Evolutionary conservation across 2,329 filamentous ascomycete species (phyloP).

Genomic region (Apiospora saccharicola): DNA sequence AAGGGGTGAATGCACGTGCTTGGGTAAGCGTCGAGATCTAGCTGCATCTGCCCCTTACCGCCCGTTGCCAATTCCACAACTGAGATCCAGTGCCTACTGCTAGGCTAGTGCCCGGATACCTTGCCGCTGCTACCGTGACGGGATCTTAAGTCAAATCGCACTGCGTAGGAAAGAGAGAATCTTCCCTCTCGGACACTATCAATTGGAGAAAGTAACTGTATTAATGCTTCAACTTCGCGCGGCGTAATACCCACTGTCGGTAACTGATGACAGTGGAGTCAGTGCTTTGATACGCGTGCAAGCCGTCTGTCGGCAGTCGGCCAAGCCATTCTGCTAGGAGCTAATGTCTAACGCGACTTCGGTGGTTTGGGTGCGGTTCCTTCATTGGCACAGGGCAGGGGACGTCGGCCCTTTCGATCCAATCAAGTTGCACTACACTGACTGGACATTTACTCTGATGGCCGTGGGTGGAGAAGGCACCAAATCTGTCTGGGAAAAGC

Average conservation of each 20-base stretch:
- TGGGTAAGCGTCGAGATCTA: neutral
- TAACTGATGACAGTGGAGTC: neutral
- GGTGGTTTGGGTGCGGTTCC: neutral
- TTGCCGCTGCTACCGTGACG: neutral
- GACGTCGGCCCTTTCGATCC: neutral
- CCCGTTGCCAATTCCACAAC: neutral
- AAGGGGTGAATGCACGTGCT: neutral
- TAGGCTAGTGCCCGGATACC: neutral
- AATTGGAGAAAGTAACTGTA: neutral
- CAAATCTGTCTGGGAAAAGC: neutral
- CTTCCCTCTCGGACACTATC: neutral
- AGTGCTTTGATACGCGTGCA: neutral
- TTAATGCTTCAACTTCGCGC: neutral
- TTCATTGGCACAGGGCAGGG: neutral
- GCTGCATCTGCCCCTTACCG: neutral
- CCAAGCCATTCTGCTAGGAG: neutral
- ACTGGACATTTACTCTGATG: neutral
- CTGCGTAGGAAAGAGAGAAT: too few species aligned
- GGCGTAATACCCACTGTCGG: neutral
- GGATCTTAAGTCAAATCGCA: neutral
- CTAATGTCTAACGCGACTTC: slow-evolving; percentile 4
- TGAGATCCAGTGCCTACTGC: neutral
- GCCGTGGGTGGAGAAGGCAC: neutral
- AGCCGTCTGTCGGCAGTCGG: neutral
- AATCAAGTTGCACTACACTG: neutral